Base-by-base conservation (phyloP, 228 moss, liverwort and hornwort genomes). In the Sphagnum magellanicum region DNA sequence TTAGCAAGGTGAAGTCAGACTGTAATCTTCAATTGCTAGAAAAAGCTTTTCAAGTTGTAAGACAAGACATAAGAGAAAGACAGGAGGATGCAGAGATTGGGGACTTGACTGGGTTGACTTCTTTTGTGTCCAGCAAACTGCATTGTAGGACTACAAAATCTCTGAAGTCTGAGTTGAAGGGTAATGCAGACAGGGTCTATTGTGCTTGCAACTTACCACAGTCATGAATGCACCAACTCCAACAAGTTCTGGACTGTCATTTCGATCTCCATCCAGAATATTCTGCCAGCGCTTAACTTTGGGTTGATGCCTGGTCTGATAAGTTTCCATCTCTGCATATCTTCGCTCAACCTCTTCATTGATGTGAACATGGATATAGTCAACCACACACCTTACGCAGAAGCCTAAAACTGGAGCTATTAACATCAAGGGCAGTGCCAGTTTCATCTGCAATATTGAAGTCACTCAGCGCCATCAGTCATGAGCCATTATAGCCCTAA, bases 351-450 rank as follows among this genome's bases (percentile, higher is more conserved):
- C 85, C 83, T 81, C 85, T 5, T 73, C 75, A 75, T 85, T 81
- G 68, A 85, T 74, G 48, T 78, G 81, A 66, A 75, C 53, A 59
- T 82, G 83, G 11, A 92, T 66, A 63, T 73, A 81, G 77, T 92
- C 90, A 61, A 92, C 84, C 51, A 92, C 72, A 70, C 92, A 89
- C 76, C 92, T 87, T 76, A 82, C 81, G 64, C 81, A 78, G 75
- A 88, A 92, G 51, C 92, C 92, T 74, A 92, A 61, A 1, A 90
- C 73, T 59, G 92, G 92, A 68, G 92, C 92, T 52, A 90, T 77
- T 69, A 92, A 76, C 15, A 92, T 63, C 68, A 88, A 58, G 14
- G 92, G 83, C 57, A 92, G 66, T 49, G 88, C 83, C 61, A 86
- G 64, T 69, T 74, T 76, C 15, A 84, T 83, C 89, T 89, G 78